Evolutionary conservation across 73 alveolate species (phyloP), one percentile per base, ranked within the genome.

Genomic region (Strombidium stylifer): DNA sequence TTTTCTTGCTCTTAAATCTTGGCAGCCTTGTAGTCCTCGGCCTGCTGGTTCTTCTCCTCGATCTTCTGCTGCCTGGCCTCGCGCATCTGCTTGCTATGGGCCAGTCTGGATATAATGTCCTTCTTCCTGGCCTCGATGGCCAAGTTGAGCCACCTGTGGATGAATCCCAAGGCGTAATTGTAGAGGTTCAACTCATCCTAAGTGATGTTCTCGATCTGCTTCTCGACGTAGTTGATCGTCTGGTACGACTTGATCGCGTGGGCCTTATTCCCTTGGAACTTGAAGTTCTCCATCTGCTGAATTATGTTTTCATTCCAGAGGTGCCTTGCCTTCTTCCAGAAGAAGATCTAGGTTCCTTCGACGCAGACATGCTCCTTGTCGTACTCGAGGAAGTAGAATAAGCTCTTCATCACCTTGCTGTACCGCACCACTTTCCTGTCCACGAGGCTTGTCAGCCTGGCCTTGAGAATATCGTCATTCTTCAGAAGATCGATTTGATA

Each of bases 291-390:
- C 5, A 81, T 62, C 61, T 61, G 53, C 52, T 27, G 19, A 7
- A 71, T 26, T 30, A 90, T 64, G 12, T 69, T 67, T 24, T 86
- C 92, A 40, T 71, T 73, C 56, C 86, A 58, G 48, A 31, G 47
- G 50, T 74, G 75, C 67, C 75, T 90, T 0, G 93, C 96, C 45
- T 62, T 78, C 64, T 87, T 87, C 96, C 98, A 90, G 72, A 85
- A 85, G 37, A 90, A 71, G 75, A 57, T 47, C 72, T 90, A 84
- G 0, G 98, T 90, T 52, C 91, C 91, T 23, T 55, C 37, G 40
- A 69, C 90, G 24, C 70, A 61, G 19, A 90, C 60, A 26, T 76
- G 82, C 28, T 65, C 89, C 46, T 85, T 75, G 45, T 69, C 57
- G 21, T 36, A 58, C 21, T 75, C 78, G 34, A 70, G 60, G 34